Percentiles rank a stretch among this genome's conserved stretches.
Conservation (phyloP, 1,139 yeast species). For the Chernovozyma sophiae-reginae region DNA sequence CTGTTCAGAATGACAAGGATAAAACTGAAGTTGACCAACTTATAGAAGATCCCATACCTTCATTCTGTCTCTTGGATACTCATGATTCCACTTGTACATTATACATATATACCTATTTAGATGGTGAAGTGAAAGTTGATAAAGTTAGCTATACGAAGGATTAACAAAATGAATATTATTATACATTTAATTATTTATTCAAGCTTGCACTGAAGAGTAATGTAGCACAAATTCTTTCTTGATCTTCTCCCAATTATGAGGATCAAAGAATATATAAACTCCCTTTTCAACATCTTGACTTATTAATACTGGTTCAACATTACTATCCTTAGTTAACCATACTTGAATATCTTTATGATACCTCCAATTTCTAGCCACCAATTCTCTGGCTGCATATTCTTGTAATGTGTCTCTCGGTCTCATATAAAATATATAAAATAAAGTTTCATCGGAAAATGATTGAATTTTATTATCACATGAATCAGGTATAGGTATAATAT, state of each 20-base stretch:
- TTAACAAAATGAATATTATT: constrained; percentile 9
- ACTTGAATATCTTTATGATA: constrained; percentile 93
- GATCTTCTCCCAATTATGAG: constrained; percentile 93
- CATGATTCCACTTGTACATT: constrained; percentile 74
- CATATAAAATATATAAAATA: constrained; percentile 90
- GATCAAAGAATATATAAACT: constrained; percentile 94
- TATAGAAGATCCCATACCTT: constrained; percentile 50
- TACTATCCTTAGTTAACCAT: constrained; percentile 94
- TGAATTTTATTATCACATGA: constrained; percentile 66
- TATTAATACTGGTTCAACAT: constrained; percentile 82
- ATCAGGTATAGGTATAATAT: constrained; percentile 41
- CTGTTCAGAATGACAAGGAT: constrained; percentile 8
- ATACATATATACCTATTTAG: constrained; percentile 77
- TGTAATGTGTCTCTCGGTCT: constrained; percentile 92
- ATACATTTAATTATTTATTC: constrained; percentile 6
- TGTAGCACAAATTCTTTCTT: constrained; percentile 75
- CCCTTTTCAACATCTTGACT: constrained; percentile 89
- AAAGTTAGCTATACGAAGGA: constrained; percentile 78
- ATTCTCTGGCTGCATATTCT: constrained; percentile 89
- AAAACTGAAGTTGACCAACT: constrained; percentile 10
- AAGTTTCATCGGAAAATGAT: constrained; percentile 83
- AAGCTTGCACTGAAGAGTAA: constrained; percentile 52
- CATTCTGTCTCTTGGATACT: constrained; percentile 83
- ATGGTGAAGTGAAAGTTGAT: constrained; percentile 87
- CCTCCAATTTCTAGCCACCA: constrained; percentile 90